Base-by-base conservation (phyloP, 1,284 basidiomycete species). In the Leccinum griseonigrum region DNA sequence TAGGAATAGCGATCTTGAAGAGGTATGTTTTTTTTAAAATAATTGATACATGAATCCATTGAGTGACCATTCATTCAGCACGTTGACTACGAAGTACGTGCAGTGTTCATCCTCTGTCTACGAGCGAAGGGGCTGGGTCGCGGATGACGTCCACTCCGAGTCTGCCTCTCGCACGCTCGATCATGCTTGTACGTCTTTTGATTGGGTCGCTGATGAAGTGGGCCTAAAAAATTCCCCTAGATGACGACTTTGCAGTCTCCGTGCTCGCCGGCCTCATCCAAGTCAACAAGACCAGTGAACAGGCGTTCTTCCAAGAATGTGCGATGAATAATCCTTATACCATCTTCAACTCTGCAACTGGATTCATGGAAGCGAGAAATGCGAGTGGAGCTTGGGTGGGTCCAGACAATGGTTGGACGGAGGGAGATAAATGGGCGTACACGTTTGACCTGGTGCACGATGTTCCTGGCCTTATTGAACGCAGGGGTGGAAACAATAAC, bases 361-460 rank as follows among this genome's bases (percentile, higher is more conserved):
- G 88, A 1, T 92, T 94, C 68, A 93, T 94, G 88, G 90, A 93
- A 69, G 90, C 91, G 4, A 80, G 86, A 43, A 86, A 88, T 61
- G 79, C 81, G 14, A 81, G 84, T 67, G 92, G 92, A 0, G 75
- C 79, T 3, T 93, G 87, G 85, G 92, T 90, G 1, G 90, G 92
- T 14, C 78, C 80, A 31, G 81, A 85, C 59, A 81, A 74, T 14
- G 92, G 88, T 0, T 93, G 88, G 91, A 92, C 87, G 7, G 91
- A 92, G 76, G 92, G 90, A 40, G 92, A 94, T 72, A 88, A 89
- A 76, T 92, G 90, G 90, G 88, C 87, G 8, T 93, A 94, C 72
- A 86, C 88, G 2, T 87, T 92, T 66, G 87, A 91, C 57, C 89
- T 91, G 5, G 83, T 90, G 6, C 88, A 91, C 59, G 87, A 92